Conservation (phyloP, 495 filamentous ascomycete genomes). For the Xylona heveae region DNA sequence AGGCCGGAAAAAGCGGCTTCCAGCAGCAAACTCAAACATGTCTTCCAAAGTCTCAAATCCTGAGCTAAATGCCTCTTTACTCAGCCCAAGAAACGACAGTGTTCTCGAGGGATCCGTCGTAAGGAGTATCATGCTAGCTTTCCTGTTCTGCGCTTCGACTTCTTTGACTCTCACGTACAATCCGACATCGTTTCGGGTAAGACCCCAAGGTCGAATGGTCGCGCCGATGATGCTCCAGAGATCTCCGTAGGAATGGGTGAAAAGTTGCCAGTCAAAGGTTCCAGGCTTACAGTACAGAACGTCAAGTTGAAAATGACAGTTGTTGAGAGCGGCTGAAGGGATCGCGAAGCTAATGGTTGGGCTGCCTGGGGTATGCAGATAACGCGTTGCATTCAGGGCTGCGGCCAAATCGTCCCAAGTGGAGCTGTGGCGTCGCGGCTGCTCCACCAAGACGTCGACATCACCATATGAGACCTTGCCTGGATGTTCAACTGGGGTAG, state of each 20-base stretch:
- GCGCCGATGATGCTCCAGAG: slow-evolving; percentile 42
- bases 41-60: slow-evolving; percentile 27
- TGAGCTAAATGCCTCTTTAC: slow-evolving; percentile 13
- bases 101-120: slow-evolving; percentile 27
- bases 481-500: slow-evolving; percentile 30
- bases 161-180: slow-evolving; percentile 38
- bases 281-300: slow-evolving; percentile 25
- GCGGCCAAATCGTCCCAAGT: slow-evolving; percentile 2
- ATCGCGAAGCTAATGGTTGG: slow-evolving; percentile 23
- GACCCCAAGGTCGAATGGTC: slow-evolving; percentile 34
- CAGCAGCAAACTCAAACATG: slow-evolving; percentile 32
- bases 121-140: slow-evolving; percentile 31
- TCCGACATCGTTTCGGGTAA: slow-evolving; percentile 37
- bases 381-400: slow-evolving; percentile 6
- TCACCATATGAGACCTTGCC: slow-evolving; percentile 34
- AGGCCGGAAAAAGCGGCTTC: slow-evolving; percentile 27
- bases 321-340: too few species aligned
- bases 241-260: slow-evolving; percentile 42
- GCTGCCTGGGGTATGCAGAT: slow-evolving; percentile 1
- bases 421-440: slow-evolving; percentile 11
- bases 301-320: slow-evolving; percentile 49
- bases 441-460: slow-evolving; percentile 33
- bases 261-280: slow-evolving; percentile 33
- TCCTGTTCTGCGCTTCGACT: slow-evolving; percentile 32
- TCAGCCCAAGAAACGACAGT: slow-evolving; percentile 36